These are phyloP conservation scores for Apiospora phragmitis DNA, from an alignment of 2,329 filamentous ascomycete genomes.

Conservation along the genomic window DNA sequence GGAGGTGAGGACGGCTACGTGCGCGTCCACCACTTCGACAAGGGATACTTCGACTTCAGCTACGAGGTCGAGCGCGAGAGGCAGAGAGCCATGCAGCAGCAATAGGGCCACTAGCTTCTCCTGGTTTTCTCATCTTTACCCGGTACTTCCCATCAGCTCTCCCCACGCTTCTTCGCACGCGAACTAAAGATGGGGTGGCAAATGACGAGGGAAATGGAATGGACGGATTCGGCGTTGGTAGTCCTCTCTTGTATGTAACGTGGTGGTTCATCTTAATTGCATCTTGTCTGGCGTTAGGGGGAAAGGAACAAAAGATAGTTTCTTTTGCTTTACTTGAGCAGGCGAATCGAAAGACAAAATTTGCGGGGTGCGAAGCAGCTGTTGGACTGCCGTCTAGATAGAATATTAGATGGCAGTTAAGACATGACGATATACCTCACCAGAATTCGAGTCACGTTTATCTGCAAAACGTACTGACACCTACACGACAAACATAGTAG, in stretches of 20 bases:
- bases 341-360: slow-evolving; percentile 9
- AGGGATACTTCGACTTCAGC: slow-evolving; percentile 96
- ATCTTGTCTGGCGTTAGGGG: slow-evolving; percentile 13
- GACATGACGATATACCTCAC: slow-evolving; percentile 5
- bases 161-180: background rate
- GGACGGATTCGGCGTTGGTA: slow-evolving; percentile 11
- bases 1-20: slow-evolving; percentile 99
- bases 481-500: background rate
- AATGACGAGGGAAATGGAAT: slow-evolving; percentile 4
- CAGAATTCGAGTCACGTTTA: background rate
- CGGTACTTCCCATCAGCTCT: background rate
- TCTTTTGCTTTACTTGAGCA: slow-evolving; percentile 11
- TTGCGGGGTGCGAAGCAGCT: slow-evolving; percentile 4
- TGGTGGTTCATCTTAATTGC: slow-evolving; percentile 10
- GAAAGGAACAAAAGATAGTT: slow-evolving; percentile 10
- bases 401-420: background rate
- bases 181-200: background rate
- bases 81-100: slow-evolving; percentile 40
- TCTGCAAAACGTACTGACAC: background rate
- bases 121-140: slow-evolving; percentile 3
- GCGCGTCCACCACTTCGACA: slow-evolving; percentile 97
- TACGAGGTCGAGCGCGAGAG: slow-evolving; percentile 96
- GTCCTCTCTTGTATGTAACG: slow-evolving; percentile 10
- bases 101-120: slow-evolving; percentile 5
- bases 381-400: slow-evolving; percentile 6